phyloP scores from a whole-genome alignment of 1,284 basidiomycete species.

The Pseudozyma sp. region DNA sequence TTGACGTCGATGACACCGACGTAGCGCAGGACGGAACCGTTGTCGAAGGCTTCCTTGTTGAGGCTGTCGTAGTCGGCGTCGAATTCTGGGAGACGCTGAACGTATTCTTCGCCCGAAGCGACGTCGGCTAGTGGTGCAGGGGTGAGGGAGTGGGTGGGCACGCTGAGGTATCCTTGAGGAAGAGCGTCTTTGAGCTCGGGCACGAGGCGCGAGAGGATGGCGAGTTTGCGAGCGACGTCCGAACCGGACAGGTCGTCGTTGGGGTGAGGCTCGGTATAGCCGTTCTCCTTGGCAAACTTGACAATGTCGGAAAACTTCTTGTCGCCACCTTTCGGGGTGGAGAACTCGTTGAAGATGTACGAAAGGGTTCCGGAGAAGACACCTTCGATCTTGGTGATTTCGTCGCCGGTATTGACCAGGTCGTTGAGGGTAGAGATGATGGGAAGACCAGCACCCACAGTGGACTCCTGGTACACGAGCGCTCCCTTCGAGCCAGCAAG shows the following conservation, averaged over 20 bases:
- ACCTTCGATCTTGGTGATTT: slow-evolving; percentile 75
- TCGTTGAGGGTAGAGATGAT: slow-evolving; percentile 92
- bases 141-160: slow-evolving; percentile 86
- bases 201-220: slow-evolving; percentile 82
- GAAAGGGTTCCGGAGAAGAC: slow-evolving; percentile 95
- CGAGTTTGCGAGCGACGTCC: slow-evolving; percentile 96
- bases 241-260: slow-evolving; percentile 95
- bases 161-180: slow-evolving; percentile 80
- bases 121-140: slow-evolving; percentile 79
- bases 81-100: slow-evolving; percentile 82
- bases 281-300: slow-evolving; percentile 86
- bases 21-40: slow-evolving; percentile 87
- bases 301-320: slow-evolving; percentile 87
- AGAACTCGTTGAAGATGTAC: slow-evolving; percentile 98
- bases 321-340: slow-evolving; percentile 69
- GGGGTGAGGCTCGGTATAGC: slow-evolving; percentile 98
- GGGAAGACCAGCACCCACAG: slow-evolving; percentile 94
- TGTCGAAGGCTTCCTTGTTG: slow-evolving; percentile 79
- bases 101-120: slow-evolving; percentile 75
- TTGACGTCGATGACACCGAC: slow-evolving; percentile 92
- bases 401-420: slow-evolving; percentile 89
- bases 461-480: slow-evolving; percentile 87
- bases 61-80: slow-evolving; percentile 83
- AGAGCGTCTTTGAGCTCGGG: slow-evolving; percentile 69
- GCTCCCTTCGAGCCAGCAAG: slow-evolving; percentile 69